Percentiles rank a stretch among this genome's conserved stretches.
phyloP scores from a whole-genome alignment of 495 filamentous ascomycete genomes.

The Rostrohypoxylon terebratum region DNA sequence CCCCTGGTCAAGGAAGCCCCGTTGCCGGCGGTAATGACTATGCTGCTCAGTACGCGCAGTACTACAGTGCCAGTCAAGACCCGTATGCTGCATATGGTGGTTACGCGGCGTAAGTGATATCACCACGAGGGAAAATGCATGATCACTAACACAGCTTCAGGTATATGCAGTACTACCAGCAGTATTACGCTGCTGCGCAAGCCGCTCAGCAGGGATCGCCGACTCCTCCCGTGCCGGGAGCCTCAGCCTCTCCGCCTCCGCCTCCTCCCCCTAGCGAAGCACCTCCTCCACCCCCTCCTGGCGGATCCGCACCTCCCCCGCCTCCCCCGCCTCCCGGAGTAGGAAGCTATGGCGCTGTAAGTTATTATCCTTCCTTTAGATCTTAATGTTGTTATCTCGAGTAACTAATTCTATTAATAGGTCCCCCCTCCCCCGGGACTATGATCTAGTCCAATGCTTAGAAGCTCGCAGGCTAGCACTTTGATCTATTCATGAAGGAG shows the following conservation, averaged over 20 bases:
- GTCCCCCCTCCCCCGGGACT: conserved; percentile 69
- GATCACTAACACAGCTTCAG: conserved; percentile 50
- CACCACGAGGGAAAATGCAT: neutral
- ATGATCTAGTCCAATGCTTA: conserved; percentile 35
- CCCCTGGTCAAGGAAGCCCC: conserved; percentile 53
- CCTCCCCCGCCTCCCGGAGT: conserved; percentile 72
- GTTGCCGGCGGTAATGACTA: conserved; percentile 66
- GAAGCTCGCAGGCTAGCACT: neutral
- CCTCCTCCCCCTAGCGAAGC: conserved; percentile 72
- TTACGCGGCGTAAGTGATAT: conserved; percentile 66
- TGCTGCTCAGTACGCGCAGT: conserved; percentile 85
- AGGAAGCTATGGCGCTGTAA: conserved; percentile 76
- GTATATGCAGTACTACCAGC: conserved; percentile 79
- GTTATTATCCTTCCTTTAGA: conserved; percentile 32
- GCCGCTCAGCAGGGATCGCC: conserved; percentile 61
- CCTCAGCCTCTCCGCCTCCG: conserved; percentile 67
- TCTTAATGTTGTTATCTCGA: neutral
- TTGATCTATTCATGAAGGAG: neutral
- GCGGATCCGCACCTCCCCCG: conserved; percentile 60
- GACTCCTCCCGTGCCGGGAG: conserved; percentile 55
- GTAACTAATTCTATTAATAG: conserved; percentile 48
- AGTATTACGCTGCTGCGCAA: conserved; percentile 66
- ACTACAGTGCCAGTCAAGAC: conserved; percentile 75
- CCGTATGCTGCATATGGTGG: conserved; percentile 95
- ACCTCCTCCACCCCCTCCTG: conserved; percentile 73